Evolutionary conservation across 2,329 filamentous ascomycete species (phyloP).

Genomic region (Talaromyces sp.): DNA sequence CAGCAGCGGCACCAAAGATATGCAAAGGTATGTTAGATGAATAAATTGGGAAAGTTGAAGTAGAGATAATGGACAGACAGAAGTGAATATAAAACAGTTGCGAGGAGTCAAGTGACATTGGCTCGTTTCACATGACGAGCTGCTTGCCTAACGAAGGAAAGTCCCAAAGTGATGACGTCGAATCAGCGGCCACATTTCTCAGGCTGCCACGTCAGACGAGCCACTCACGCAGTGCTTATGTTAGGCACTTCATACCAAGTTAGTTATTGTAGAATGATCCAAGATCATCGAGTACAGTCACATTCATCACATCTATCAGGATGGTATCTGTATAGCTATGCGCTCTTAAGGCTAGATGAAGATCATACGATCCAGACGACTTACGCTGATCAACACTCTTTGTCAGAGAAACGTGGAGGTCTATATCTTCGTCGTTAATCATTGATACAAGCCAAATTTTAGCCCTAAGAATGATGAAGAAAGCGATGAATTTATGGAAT

Average conservation of each 20-base stretch:
- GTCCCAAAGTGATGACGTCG: neutral
- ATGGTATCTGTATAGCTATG: too few species aligned
- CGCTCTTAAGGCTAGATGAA: too few species aligned
- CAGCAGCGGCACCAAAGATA: neutral
- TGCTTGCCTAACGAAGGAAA: constrained; percentile 1
- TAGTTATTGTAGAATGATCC: neutral
- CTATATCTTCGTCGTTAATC: neutral
- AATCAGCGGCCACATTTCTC: neutral
- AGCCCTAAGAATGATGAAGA: neutral
- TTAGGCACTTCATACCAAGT: neutral
- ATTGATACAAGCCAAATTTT: neutral
- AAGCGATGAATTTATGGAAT: neutral
- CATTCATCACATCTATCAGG: too few species aligned
- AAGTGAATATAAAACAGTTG: neutral
- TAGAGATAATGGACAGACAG: neutral
- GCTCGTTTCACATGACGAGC: constrained; percentile 8
- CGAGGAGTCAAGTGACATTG: constrained; percentile 3
- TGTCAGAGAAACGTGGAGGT: too few species aligned
- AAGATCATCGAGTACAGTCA: neutral
- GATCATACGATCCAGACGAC: neutral
- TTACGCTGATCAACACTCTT: too few species aligned
- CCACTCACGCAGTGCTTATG: constrained; percentile 18
- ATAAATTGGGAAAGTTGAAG: neutral
- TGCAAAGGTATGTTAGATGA: neutral
- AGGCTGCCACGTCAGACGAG: constrained; percentile 10